phyloP scores from a whole-genome alignment of 1,284 basidiomycete species.

The Cutaneotrichosporon spelunceum region DNA sequence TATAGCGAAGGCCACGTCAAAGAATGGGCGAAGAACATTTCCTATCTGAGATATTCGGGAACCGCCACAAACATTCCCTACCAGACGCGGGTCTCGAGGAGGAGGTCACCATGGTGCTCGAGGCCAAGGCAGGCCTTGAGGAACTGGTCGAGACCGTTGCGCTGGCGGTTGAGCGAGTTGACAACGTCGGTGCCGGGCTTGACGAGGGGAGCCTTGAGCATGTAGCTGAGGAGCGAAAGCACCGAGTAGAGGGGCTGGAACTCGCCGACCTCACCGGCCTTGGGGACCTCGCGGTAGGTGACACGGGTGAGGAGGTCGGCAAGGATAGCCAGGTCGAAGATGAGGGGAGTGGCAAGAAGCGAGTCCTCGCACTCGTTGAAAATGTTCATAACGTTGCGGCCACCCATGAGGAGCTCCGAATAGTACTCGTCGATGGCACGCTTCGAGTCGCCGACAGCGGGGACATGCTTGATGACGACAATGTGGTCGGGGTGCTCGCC shows the following conservation, averaged over 20 bases:
- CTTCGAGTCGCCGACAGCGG: slow-evolving; percentile 87
- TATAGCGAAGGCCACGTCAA: slow-evolving; percentile 7
- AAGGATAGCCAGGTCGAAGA: slow-evolving; percentile 89
- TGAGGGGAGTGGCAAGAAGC: slow-evolving; percentile 89
- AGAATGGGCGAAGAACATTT: slow-evolving; percentile 6
- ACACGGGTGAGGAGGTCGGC: slow-evolving; percentile 93
- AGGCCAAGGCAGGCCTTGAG: slow-evolving; percentile 76
- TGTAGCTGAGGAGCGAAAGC: slow-evolving; percentile 84
- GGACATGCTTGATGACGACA: slow-evolving; percentile 84
- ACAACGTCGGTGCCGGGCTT: slow-evolving; percentile 93
- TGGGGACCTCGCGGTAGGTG: slow-evolving; percentile 66
- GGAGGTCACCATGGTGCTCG: slow-evolving; percentile 73
- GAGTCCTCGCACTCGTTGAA: slow-evolving; percentile 99
- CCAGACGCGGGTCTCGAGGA: slow-evolving; percentile 85
- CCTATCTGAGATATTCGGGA: not conserved
- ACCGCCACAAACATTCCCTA: slow-evolving; percentile 40
- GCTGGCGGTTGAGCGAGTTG: slow-evolving; percentile 91
- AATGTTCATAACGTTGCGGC: slow-evolving; percentile 61
- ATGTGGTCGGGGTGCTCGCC: slow-evolving; percentile 87
- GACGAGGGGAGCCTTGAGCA: slow-evolving; percentile 96
- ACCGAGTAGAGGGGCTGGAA: slow-evolving; percentile 82
- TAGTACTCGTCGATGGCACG: slow-evolving; percentile 98
- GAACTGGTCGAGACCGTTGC: slow-evolving; percentile 80
- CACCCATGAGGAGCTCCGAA: slow-evolving; percentile 70
- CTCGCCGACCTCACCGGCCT: slow-evolving; percentile 53